Conservation (phyloP, 805 yeast species). For the Helenozyma baotianmanensis region DNA sequence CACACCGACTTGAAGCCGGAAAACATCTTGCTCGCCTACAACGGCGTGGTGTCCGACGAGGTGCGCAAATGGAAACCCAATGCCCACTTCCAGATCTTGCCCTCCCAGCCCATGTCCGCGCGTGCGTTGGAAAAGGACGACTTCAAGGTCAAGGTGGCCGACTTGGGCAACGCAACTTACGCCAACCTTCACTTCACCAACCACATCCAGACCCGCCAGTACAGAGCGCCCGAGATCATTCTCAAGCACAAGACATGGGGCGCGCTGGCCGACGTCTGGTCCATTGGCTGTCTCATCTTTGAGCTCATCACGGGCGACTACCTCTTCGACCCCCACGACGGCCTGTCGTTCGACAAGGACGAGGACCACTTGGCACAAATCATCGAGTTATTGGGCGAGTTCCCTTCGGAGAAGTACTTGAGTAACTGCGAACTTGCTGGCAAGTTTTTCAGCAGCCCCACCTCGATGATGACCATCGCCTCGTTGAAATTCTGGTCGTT, state of each 20-base stretch:
- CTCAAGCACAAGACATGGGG: conserved; percentile 69
- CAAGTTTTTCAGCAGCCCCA: conserved; percentile 61
- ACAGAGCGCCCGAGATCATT: conserved; percentile 79
- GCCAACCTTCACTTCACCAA: conserved; percentile 74
- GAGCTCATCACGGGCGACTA: conserved; percentile 94
- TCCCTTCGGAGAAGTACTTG: conserved; percentile 56
- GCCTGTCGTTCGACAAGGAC: conserved; percentile 74
- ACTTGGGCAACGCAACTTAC: conserved; percentile 90
- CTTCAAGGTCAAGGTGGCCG: conserved; percentile 71
- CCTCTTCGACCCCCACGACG: conserved; percentile 83
- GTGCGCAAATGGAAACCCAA: background rate
- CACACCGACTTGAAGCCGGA: conserved; percentile 76
- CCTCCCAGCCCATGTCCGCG: conserved; percentile 11
- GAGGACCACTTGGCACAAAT: conserved; percentile 97
- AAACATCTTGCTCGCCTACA: conserved; percentile 35
- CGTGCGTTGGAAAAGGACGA: conserved; percentile 1
- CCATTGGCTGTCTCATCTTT: conserved; percentile 86
- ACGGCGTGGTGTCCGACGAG: conserved; percentile 1
- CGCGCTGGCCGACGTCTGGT: conserved; percentile 92
- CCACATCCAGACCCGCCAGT: conserved; percentile 89
- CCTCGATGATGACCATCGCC: conserved; percentile 71
- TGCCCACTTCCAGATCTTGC: conserved; percentile 11
- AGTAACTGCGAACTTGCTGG: conserved; percentile 54
- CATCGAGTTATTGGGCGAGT: conserved; percentile 70
- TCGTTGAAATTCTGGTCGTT: conserved; percentile 89